phyloP scores from a whole-genome alignment of 768 basidiomycete genomes.

The Suillus sp. region DNA sequence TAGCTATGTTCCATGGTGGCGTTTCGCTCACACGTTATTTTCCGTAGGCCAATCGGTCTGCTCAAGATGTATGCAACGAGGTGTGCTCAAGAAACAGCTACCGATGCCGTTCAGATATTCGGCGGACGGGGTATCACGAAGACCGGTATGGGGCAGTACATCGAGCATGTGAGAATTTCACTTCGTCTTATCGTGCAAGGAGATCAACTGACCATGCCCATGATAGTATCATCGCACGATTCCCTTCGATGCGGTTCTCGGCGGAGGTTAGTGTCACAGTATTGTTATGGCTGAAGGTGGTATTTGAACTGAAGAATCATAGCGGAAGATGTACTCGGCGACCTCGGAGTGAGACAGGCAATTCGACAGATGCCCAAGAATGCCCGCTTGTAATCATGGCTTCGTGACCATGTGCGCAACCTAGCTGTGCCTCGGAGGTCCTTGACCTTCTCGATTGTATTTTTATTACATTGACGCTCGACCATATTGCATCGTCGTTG shows the following conservation, averaged over 20 bases:
- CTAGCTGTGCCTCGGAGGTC: neutral
- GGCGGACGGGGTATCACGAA: conserved; percentile 86
- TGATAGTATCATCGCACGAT: conserved; percentile 23
- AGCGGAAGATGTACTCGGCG: conserved; percentile 62
- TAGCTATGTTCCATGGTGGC: neutral
- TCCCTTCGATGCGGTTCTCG: conserved; percentile 31
- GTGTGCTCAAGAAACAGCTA: conserved; percentile 54
- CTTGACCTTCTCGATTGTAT: conserved; percentile 7
- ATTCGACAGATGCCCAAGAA: conserved; percentile 56
- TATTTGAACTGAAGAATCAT: conserved; percentile 9
- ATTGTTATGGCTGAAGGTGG: neutral
- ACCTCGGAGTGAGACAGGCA: conserved; percentile 62
- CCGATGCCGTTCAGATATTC: conserved; percentile 80
- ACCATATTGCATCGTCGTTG: neutral
- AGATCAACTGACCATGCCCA: conserved; percentile 20
- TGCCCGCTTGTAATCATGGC: conserved; percentile 40
- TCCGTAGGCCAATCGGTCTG: conserved; percentile 50
- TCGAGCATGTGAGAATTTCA: conserved; percentile 64
- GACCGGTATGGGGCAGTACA: conserved; percentile 76
- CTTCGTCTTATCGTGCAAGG: conserved; percentile 23
- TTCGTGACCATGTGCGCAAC: neutral
- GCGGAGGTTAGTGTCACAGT: conserved; percentile 18
- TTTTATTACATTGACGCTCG: conserved; percentile 5
- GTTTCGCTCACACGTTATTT: conserved; percentile 1
- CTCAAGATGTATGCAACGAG: conserved; percentile 60